phyloP scores from a whole-genome alignment of 768 basidiomycete genomes.

The Pulveroboletus frians region DNA sequence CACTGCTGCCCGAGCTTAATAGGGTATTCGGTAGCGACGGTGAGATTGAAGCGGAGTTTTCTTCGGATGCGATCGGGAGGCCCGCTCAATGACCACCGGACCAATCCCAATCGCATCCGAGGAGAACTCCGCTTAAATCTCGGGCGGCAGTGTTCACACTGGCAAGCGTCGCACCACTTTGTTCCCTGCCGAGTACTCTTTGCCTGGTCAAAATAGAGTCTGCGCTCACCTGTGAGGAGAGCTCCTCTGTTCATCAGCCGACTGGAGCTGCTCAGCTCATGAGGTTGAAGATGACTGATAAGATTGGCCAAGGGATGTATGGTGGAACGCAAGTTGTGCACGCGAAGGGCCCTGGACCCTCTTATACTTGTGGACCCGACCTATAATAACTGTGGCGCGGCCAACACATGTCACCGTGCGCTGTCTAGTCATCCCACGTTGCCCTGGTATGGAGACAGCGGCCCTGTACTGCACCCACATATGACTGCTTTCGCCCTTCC shows the following conservation, averaged over 20 bases:
- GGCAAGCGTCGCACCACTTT: no score
- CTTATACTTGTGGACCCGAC: neutral
- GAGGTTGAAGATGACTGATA: neutral
- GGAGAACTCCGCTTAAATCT: no score
- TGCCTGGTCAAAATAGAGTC: no score
- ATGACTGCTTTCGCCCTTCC: no score
- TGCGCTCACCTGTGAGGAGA: neutral
- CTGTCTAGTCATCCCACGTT: no score
- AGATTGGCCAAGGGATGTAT: neutral
- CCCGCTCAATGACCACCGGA: no score
- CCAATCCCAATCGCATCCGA: no score
- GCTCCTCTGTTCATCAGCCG: neutral
- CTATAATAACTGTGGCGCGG: neutral
- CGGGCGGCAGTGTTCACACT: no score
- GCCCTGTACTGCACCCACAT: no score
- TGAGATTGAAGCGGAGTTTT: conserved; percentile 22
- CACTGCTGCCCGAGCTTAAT: neutral
- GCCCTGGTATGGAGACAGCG: no score
- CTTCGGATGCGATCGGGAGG: conserved; percentile 3
- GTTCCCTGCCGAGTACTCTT: no score
- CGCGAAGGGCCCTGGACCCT: neutral
- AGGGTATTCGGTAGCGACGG: conserved; percentile 4
- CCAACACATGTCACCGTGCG: neutral
- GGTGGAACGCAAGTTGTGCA: neutral
- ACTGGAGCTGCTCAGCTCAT: neutral